phyloP scores from a whole-genome alignment of 441 rosid genomes.

The Erodium moschatum region DNA sequence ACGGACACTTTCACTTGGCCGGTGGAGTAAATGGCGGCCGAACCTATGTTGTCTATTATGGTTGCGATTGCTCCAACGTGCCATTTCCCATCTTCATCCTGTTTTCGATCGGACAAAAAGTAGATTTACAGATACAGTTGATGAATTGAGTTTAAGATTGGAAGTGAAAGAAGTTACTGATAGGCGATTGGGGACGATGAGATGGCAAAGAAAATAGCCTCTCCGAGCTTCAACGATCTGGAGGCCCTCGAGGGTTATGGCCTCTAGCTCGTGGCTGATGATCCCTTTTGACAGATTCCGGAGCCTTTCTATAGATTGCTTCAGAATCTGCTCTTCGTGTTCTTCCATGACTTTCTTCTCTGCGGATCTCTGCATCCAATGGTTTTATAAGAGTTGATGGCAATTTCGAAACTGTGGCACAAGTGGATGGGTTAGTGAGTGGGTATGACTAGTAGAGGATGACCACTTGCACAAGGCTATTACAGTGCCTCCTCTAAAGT shows the following conservation, averaged over 20 bases:
- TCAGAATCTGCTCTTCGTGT: background rate
- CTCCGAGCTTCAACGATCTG: background rate
- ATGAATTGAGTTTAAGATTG: too few species aligned
- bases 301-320: background rate
- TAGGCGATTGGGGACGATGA: conserved; percentile 32
- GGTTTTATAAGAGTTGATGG: too few species aligned
- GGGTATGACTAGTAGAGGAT: too few species aligned
- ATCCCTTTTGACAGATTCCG: background rate
- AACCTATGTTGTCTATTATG: conserved; percentile 41
- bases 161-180: too few species aligned
- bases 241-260: background rate
- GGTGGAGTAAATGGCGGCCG: conserved; percentile 31
- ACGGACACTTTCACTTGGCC: conserved; percentile 28
- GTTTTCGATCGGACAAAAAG: too few species aligned
- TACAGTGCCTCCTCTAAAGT: too few species aligned
- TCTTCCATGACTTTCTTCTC: too few species aligned
- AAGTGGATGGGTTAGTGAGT: too few species aligned
- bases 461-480: too few species aligned
- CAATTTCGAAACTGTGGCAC: too few species aligned
- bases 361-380: background rate
- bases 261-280: background rate
- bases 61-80: conserved; percentile 45
- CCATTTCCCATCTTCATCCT: conserved; percentile 56
- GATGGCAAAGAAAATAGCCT: conserved; percentile 19
- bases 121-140: too few species aligned